These are phyloP conservation scores for Fusarium albosuccineum DNA, from an alignment of 2,329 filamentous ascomycete genomes.

Conservation along the genomic window DNA sequence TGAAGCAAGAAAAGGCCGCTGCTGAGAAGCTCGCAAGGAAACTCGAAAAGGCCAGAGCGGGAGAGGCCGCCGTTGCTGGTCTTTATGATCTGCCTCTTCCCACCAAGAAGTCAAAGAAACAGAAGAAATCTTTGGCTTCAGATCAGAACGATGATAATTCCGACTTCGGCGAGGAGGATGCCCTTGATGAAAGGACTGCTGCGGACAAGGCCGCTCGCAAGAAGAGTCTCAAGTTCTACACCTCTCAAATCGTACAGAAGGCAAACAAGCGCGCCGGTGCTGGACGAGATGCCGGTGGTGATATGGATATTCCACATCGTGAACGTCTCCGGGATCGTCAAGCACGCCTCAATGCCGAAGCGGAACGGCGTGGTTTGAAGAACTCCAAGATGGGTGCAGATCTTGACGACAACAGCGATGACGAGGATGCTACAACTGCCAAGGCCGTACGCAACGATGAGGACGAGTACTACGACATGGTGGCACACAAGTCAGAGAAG, in stretches of 20 bases:
- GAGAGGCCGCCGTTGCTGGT: constrained; percentile 78
- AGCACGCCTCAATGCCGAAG: constrained; percentile 87
- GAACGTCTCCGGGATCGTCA: constrained; percentile 90
- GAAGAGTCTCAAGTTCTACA: constrained; percentile 97
- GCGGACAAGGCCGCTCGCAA: constrained; percentile 91
- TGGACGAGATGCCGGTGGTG: constrained; percentile 80
- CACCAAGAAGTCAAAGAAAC: constrained; percentile 60
- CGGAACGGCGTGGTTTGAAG: constrained; percentile 83
- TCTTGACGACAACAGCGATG: constrained; percentile 76
- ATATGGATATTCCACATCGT: constrained; percentile 86
- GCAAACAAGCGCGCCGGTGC: constrained; percentile 84
- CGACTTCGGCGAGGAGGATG: constrained; percentile 93
- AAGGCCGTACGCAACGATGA: constrained; percentile 69
- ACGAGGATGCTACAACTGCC: constrained; percentile 70
- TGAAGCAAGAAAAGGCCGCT: constrained; percentile 53
- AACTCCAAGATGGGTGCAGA: constrained; percentile 73
- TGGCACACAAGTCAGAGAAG: constrained; percentile 75
- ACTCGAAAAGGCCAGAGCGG: constrained; percentile 66
- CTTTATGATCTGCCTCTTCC: constrained; percentile 72
- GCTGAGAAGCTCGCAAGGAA: constrained; percentile 57
- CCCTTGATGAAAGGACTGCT: constrained; percentile 80
- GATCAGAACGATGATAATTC: constrained; percentile 74
- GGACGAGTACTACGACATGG: constrained; percentile 90
- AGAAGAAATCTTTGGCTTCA: constrained; percentile 49
- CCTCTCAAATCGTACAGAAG: constrained; percentile 96